Evolutionary conservation across 129 eudicot genomes (phyloP).

Genomic region (Centella asiatica): DNA sequence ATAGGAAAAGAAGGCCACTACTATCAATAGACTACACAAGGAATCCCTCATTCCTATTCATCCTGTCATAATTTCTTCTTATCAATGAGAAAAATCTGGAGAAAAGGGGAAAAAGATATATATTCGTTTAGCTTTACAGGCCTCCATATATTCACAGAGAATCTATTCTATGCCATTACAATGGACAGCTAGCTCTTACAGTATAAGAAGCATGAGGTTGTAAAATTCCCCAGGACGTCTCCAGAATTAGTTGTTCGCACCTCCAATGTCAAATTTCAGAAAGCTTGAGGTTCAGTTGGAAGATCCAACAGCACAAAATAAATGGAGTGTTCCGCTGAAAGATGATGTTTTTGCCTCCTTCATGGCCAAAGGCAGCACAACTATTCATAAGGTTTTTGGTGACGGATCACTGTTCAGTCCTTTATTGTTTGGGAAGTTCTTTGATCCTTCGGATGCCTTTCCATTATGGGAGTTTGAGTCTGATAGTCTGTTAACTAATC

Average conservation of each 20-base stretch:
- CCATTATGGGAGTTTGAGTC: slow-evolving; percentile 87
- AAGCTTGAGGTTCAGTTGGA: slow-evolving; percentile 43
- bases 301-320: slow-evolving; percentile 40
- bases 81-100: slow-evolving; percentile 18
- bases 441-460: slow-evolving; percentile 91
- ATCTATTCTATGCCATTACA: slow-evolving; percentile 36
- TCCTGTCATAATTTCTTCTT: slow-evolving; percentile 8
- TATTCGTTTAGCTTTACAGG: slow-evolving; percentile 33
- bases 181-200: slow-evolving; percentile 7
- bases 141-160: slow-evolving; percentile 31
- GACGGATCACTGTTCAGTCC: slow-evolving; percentile 74
- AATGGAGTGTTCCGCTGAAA: slow-evolving; percentile 64
- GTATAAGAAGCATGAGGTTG: slow-evolving; percentile 21
- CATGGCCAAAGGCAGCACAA: slow-evolving; percentile 39
- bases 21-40: background rate
- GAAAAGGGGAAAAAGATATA: no score
- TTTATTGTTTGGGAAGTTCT: slow-evolving; percentile 65
- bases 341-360: slow-evolving; percentile 49
- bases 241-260: background rate
- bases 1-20: background rate
- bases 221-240: slow-evolving; percentile 1
- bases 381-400: slow-evolving; percentile 32
- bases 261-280: slow-evolving; percentile 32
- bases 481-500: slow-evolving; percentile 36
- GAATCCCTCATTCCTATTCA: slow-evolving; percentile 9